Evolutionary conservation across 1,284 basidiomycete species (phyloP), one percentile per base, ranked within the genome.

Genomic region (Flammula alnicola): DNA sequence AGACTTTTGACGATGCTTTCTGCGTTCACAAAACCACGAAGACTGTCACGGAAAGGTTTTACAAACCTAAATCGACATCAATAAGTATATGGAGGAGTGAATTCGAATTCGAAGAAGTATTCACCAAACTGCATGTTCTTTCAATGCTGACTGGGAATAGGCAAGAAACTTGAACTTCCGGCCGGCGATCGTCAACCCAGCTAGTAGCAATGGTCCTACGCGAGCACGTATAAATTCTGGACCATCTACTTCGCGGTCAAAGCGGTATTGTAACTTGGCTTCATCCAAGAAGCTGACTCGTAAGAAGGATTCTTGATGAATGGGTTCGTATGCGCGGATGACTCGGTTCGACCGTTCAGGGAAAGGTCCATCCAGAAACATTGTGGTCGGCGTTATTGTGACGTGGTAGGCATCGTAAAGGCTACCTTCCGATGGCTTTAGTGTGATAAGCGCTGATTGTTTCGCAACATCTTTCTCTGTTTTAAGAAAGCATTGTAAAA

Each of bases 311-410:
- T 58, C 55, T 4, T 63, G 61, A 31, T 58, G 48, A 33, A 20
- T 27, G 0, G 46, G 11, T 35, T 60, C 47, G 19, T 61, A 63
- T 9, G 51, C 50, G 9, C 61, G 55, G 25, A 86, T 76, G 20
- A 89, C 77, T 9, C 85, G 70, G 57, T 89, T 91, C 0, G 83
- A 83, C 19, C 81, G 78, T 55, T 88, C 85, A 1, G 74, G 76
- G 52, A 76, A 77, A 2, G 86, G 86, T 0, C 88, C 88, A 33
- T 79, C 76, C 20, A 87, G 69, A 36, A 65, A 60, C 53, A 81
- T 74, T 0, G 75, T 71, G 0, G 85, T 86, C 0, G 86, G 86
- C 0, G 85, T 84, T 35, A 87, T 66, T 4, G 65, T 73, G 40
- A 81, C 76, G 56, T 83, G 83, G 26, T 79, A 67, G 38, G 81